Base-by-base conservation (phyloP, 2,329 filamentous ascomycete genomes). In the Sclerotiophoma versabilis region DNA sequence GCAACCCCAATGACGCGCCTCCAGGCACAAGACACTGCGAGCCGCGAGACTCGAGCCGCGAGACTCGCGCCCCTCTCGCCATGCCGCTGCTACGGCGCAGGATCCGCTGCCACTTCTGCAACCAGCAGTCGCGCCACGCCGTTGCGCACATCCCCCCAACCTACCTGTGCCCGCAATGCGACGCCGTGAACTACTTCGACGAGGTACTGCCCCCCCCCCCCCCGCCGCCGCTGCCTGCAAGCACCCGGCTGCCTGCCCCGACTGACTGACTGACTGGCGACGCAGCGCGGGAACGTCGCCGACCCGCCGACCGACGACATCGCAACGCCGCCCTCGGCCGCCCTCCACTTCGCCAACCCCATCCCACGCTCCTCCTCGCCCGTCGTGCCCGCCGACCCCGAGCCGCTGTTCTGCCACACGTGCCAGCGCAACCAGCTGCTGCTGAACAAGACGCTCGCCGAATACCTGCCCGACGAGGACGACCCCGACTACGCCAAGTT, bases 351-450 rank as follows among this genome's bases (percentile, higher is more conserved):
- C 53, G 60, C n/a, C 60, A 49, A 64, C 53, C 58, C n/a, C 61
- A 37, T 46, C 15, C 58, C 64, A 5, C 67, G 67, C 44, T 68
- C 71, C 17, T 64, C 68, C 4, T 64, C 70, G 25, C 68, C 65
- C 49, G 44, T 34, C 44, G 27, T 48, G 59, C 43, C 58, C 7
- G 34, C 55, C 34, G 32, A 62, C 59, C 62, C 71, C 64, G 70
- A 76, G 64, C 63, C 70, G 32, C 75, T 83, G 52, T 88, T 88
- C 73, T 99, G 95, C 81, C 77, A 83, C 41, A 89, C 83, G 49
- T 99, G 95, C 69, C 78, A 93, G 45, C 91, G 92, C 73, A 98
- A 99, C 73, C 95, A 99, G 73, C 87, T 90, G 50, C 81, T 97
- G 6, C 86, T 93, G 62, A 89, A 87, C 27, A 83, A 87, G 36